Base-by-base conservation (phyloP, 1,139 yeast genomes). In the Magnusiomyces sp. region DNA sequence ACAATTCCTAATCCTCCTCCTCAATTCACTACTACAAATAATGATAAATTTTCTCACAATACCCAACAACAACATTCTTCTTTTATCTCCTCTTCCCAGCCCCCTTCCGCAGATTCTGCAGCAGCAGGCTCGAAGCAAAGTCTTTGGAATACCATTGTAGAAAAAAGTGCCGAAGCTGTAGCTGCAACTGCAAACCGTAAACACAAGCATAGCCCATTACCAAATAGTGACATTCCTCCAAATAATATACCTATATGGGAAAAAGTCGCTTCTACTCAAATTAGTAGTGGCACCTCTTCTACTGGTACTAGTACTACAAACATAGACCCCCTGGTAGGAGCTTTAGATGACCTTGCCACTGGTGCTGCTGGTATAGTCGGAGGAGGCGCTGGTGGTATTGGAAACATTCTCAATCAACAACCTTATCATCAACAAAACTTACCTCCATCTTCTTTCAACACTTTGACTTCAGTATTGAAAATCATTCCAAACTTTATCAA, bases 401-500 rank as follows among this genome's bases (percentile, higher is more conserved):
- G 38, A 16, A 16, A 27, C 32, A 32, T 16, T 42, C 40, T 37
- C 3, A 16, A 37, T 6, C 40, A 37, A 9, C 40, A 17, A 9
- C 20, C 40, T n/a, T 17, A 11, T n/a, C 40, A 37, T 9, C 20
- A 17, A 9, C 20, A 17, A 16, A 16, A 17, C 16, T 41, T 38
- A 5, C 32, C 49, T 13, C 33, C 49, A 2, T 42, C 42, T 9
- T 50, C 55, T 7, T 57, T 53, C 52, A 62, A 61, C 47, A 61
- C 64, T 10, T 42, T 62, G 17, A 57, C 59, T 1, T 55, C 59
- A 32, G 54, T 56, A 4, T 55, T 55, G 53, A 54, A 56, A 11
- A 47, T 60, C 48, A 48, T 61, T 6, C 60, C 61, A 2, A 48
- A 53, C 11, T 46, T 56, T 10, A 49, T 58, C 13, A 48, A 58